A percentile compares a stretch with the other conserved stretches of the same genome.
These are phyloP conservation scores for Rubia peregrina DNA, from an alignment of 305 asterid species.

Conservation along the genomic window DNA sequence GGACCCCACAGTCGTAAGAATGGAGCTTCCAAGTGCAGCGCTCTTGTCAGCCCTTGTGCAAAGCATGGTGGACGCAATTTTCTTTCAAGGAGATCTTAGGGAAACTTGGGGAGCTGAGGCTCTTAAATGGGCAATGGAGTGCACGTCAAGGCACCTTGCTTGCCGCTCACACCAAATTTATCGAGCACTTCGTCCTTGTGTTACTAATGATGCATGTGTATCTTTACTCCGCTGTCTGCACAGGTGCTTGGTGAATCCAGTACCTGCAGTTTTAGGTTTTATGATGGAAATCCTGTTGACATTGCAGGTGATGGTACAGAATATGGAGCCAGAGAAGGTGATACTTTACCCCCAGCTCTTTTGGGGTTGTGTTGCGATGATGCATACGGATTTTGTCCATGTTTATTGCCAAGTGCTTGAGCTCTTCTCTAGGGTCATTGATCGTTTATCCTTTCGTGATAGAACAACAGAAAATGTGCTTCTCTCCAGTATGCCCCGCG, in stretches of 20 bases:
- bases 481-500: constrained; percentile 98
- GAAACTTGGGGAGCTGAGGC: constrained; percentile 99
- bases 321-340: constrained; percentile 98
- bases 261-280: constrained; percentile 89
- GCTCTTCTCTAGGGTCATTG: constrained; percentile 87
- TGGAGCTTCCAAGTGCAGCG: constrained; percentile 94
- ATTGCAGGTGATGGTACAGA: constrained; percentile 98
- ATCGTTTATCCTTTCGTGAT: constrained; percentile 88
- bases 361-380: constrained; percentile 99
- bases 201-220: constrained; percentile 94
- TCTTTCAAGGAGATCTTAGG: constrained; percentile 97
- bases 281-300: constrained; percentile 91
- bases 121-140: constrained; percentile 99
- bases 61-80: constrained; percentile 99
- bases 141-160: constrained; percentile 98
- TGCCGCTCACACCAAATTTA: constrained; percentile 99
- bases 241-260: constrained; percentile 87
- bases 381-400: constrained; percentile 97
- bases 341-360: constrained; percentile 97
- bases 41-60: constrained; percentile 96
- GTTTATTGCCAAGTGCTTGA: constrained; percentile 97
- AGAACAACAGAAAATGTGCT: constrained; percentile 97
- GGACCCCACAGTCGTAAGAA: constrained; percentile 79
- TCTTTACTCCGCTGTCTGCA: constrained; percentile 94
- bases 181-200: constrained; percentile 89